phyloP scores from a whole-genome alignment of 2,329 filamentous ascomycete species.

The Fusarium bactridioides region DNA sequence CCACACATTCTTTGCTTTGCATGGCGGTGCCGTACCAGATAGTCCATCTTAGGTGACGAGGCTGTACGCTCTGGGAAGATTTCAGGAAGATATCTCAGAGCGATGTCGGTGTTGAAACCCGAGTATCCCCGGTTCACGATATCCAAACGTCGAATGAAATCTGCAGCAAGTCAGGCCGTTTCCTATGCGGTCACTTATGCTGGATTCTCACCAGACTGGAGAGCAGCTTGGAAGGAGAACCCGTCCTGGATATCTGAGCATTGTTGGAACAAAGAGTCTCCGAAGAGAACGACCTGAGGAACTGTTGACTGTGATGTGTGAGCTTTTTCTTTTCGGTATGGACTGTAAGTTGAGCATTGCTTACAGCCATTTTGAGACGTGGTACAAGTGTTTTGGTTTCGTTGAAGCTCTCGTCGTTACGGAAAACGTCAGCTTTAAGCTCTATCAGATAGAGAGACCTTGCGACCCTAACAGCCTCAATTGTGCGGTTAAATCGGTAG shows the following conservation, averaged over 20 bases:
- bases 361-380: slow-evolving; percentile 34
- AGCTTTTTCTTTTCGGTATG: neutral
- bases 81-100: slow-evolving; percentile 71
- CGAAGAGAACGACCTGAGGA: slow-evolving; percentile 83
- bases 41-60: slow-evolving; percentile 66
- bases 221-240: slow-evolving; percentile 76
- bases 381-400: neutral
- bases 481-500: slow-evolving; percentile 14
- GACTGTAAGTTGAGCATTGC: neutral
- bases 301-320: slow-evolving; percentile 57
- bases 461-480: neutral
- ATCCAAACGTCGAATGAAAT: slow-evolving; percentile 79
- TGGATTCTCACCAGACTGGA: slow-evolving; percentile 69
- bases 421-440: neutral
- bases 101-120: slow-evolving; percentile 84
- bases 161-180: slow-evolving; percentile 51
- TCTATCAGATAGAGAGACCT: neutral
- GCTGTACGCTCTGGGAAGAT: slow-evolving; percentile 72
- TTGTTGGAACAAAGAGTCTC: slow-evolving; percentile 86
- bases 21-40: slow-evolving; percentile 61
- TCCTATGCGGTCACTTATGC: neutral
- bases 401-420: neutral
- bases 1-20: neutral
- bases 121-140: slow-evolving; percentile 88
- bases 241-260: slow-evolving; percentile 68